Evolutionary conservation across 2,329 filamentous ascomycete genomes (phyloP).

Genomic region (Ramichloridium luteum): DNA sequence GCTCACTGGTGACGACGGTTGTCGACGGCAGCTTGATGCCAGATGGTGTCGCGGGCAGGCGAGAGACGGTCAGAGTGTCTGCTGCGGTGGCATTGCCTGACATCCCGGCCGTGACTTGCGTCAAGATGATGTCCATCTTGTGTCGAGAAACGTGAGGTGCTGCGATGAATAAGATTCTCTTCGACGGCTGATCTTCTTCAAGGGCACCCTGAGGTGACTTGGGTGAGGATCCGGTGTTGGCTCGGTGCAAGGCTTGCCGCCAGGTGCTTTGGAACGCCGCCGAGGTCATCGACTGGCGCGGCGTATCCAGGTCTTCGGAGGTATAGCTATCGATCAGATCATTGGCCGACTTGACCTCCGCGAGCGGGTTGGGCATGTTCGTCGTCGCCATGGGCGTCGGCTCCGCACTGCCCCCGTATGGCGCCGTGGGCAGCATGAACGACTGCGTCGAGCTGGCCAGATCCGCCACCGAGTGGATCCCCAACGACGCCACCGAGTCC

Average conservation of each 20-base stretch:
- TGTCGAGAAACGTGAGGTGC: conserved; percentile 1
- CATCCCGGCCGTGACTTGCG: conserved; percentile 9
- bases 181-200: conserved; percentile 2
- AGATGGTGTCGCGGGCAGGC: conserved; percentile 12
- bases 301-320: conserved; percentile 23
- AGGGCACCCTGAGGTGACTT: no score
- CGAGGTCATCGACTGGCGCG: conserved; percentile 19
- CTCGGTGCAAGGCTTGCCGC: background rate
- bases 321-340: conserved; percentile 19
- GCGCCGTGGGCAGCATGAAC: background rate
- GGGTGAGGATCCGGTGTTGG: no score
- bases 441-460: background rate
- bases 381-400: background rate
- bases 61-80: conserved; percentile 8
- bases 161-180: conserved; percentile 12
- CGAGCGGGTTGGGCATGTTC: no score
- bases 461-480: background rate
- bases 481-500: background rate
- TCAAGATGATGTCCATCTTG: conserved; percentile 10
- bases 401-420: background rate
- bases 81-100: no score
- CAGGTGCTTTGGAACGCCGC: conserved; percentile 3
- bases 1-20: conserved; percentile 9
- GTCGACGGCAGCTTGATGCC: conserved; percentile 8
- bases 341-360: conserved; percentile 15